Evolutionary conservation across 129 eudicot genomes (phyloP), one percentile per base, ranked within the genome.

Genomic region (Artemisia annua): DNA sequence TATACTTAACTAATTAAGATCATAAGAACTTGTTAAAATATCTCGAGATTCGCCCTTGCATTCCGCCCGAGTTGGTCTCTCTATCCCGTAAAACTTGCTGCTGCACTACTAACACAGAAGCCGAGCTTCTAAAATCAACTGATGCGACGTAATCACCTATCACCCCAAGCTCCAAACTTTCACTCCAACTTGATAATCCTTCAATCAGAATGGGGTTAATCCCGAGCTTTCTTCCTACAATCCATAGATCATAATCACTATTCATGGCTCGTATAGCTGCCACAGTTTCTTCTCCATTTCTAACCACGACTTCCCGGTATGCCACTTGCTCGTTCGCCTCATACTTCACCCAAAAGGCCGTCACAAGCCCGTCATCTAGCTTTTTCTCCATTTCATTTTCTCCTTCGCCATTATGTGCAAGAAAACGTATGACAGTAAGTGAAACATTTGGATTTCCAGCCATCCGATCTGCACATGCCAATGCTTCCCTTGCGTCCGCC

Each of bases 331-430:
- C 72, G 30, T 90, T 95, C 69, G 83, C 87, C 66, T 95, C 99
- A 20, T 88, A 78, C 68, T 95, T 95, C 80, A 95, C 96, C 99
- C 99, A 95, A 73, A 95, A 95, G 81, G 91, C 82, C 0, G 99
- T 95, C 73, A 95, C 96, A 8, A 95, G 51, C 39, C 91, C 96
- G 62, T 95, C 99, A 61, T 95, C 99, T 4, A 95, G 79, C 83
- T 90, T 90, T 83, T 91, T 90, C 63, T 95, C 99, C 80, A 81
- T 52, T 56, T 71, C 70, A 5, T 86, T 62, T 35, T 95, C 99
- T 6, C 97, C 99, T 52, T 74, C 86, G 0, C 85, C 84, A 10
- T 88, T 72, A 2, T 39, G 62, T 9, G 97, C 65, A 7, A 95
- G 86, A 70, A 92, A 92, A 3, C 98, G 83, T 48, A 92, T 69